Evolutionary conservation across 148 eudicot species (phyloP).

Genomic region (Tetragonia tetragonoides): DNA sequence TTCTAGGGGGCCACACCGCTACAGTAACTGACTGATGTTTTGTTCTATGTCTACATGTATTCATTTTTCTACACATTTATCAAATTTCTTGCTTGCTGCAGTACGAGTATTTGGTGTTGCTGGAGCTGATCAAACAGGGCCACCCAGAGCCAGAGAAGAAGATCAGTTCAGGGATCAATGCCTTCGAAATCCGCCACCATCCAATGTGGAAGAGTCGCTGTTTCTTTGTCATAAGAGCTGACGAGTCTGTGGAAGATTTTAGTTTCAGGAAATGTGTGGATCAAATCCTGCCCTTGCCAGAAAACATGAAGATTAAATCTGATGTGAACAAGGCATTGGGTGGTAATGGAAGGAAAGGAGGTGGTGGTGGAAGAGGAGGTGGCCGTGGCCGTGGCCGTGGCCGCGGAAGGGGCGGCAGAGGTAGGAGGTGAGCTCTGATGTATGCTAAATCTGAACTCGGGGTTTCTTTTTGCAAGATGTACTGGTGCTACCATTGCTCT

Average conservation of each 20-base stretch:
- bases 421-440: constrained; percentile 40
- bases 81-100: constrained; percentile 22
- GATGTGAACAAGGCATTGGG: constrained; percentile 59
- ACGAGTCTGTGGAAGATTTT: constrained; percentile 73
- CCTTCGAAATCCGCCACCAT: constrained; percentile 77
- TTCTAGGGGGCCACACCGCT: too few species aligned
- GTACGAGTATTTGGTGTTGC: constrained; percentile 68
- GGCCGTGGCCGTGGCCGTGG: constrained; percentile 41
- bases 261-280: constrained; percentile 97
- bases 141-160: constrained; percentile 75
- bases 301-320: constrained; percentile 64
- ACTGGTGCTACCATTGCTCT: constrained; percentile 3
- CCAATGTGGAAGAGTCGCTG: constrained; percentile 78
- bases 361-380: constrained; percentile 31
- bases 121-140: constrained; percentile 80
- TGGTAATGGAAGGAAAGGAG: constrained; percentile 39
- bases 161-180: constrained; percentile 56
- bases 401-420: constrained; percentile 58
- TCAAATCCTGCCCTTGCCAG: constrained; percentile 86
- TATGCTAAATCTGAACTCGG: background rate
- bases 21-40: background rate
- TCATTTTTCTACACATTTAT: background rate
- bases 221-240: constrained; percentile 72
- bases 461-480: constrained; percentile 1
- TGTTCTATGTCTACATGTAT: background rate